Evolutionary conservation across 495 filamentous ascomycete genomes (phyloP), one percentile per base, ranked within the genome.

Genomic region (Acidiella bohemica): DNA sequence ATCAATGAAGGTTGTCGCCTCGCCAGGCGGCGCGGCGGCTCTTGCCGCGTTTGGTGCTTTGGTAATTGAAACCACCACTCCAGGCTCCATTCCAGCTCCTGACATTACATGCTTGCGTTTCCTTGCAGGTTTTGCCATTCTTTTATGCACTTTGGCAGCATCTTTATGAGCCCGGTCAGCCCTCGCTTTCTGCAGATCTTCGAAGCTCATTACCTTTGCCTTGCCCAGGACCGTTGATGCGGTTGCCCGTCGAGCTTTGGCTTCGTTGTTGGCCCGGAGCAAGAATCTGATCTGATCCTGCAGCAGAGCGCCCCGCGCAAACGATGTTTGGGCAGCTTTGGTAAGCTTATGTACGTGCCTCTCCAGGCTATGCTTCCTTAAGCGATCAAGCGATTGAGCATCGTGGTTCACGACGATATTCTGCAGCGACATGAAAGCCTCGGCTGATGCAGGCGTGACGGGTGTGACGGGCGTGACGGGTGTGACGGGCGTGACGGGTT

Each of bases 271-370:
- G 12, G 23, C 22, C 13, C 32, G 9, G 17, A 33, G 18, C 13
- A 46, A 38, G 23, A 44, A 41, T 16, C 20, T 9, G 17, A 27
- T 46, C 24, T 38, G 22, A 21, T 42, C 25, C 17, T 46, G 32
- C 6, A 23, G 22, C 8, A 46, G 18, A 23, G 42, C 32, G 28
- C 32, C 12, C 28, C 36, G 13, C 5, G 32, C 32, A 46, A 44
- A 21, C n/a, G 17, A 46, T 28, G 22, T 29, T 32, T 42, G 20
- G 24, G 42, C 28, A 27, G 42, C 42, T 46, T 46, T 46, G 32
- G 28, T 16, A 29, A 46, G 26, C 27, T 46, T 42, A 39, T 46
- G 32, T 42, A 42, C 16, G 16, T 32, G 25, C 39, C 30, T 42
- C 13, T 42, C 8, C 13, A 41, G 23, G 24, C 28, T n/a, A 8